Base-by-base conservation (phyloP, 1,284 basidiomycete species). In the Kwoniella shivajii region DNA sequence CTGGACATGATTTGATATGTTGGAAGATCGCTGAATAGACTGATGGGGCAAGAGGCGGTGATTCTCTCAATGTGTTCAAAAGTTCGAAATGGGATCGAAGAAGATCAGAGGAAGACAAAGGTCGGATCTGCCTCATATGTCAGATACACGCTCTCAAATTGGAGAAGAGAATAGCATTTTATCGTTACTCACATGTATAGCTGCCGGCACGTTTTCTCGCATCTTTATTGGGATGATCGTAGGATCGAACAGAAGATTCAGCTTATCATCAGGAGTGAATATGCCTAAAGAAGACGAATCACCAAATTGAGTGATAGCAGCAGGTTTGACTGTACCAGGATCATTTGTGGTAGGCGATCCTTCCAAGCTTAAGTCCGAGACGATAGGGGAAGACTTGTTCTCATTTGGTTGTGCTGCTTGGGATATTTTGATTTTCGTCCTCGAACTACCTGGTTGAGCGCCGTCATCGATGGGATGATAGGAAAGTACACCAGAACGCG, bases 61-160 rank as follows among this genome's bases (percentile, higher is more conserved):
- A 85, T 50, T 84, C 78, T 1, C 93, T 88, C 39, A 99, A 85
- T 34, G 89, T 87, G 18, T 85, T 79, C 59, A 98, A 88, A 13
- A 97, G 87, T 24, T 81, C 73, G 66, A 98, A 86, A 78, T 98
- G 92, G 1, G 88, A 88, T 22, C 92, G 86, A 10, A 78, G 72
- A 78, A 94, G 88, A 82, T 98, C 95, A 30, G 87, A 86, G 14
- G 86, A 86, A 0, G 92, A 85, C 13, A 98, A 83, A 0, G 95
- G 95, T 20, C 95, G 91, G 24, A 96, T 85, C 89, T 94, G 69
- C 24, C 2, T 24, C 26, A 6, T 7, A n/a, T 24, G 11, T 49
- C n/a, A 41, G 16, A 4, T 6, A 33, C 9, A 6, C 6, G 22
- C 13, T 13, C 26, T 14, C 16, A 20, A 24, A 37, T 26, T 29